These are phyloP conservation scores for Sclerotinia trifoliorum DNA, from an alignment of 2,329 filamentous ascomycete species.

Conservation along the genomic window DNA sequence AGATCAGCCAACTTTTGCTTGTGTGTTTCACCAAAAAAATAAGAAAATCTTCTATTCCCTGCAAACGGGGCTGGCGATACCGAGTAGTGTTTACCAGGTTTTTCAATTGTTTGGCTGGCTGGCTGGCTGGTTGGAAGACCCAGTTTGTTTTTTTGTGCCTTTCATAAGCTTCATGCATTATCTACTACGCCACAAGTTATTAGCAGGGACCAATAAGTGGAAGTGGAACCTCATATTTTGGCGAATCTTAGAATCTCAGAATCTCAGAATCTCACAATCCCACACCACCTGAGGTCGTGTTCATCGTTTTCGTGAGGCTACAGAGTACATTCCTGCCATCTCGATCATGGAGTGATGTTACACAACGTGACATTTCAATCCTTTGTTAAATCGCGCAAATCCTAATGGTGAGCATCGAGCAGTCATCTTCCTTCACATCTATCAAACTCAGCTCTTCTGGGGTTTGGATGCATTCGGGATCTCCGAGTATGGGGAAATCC, in stretches of 20 bases:
- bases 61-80: constrained; percentile 13
- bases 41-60: background rate
- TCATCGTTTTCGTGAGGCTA: background rate
- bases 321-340: background rate
- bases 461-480: background rate
- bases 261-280: background rate
- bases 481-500: background rate
- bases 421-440: background rate
- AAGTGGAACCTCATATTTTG: background rate
- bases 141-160: background rate
- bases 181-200: constrained; percentile 5
- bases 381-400: constrained; percentile 8
- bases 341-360: background rate
- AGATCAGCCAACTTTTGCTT: background rate
- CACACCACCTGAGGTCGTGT: background rate
- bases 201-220: background rate
- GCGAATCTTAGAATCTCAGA: no score
- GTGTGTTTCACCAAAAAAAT: background rate
- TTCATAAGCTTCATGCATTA: background rate
- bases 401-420: background rate
- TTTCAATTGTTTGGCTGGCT: background rate
- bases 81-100: background rate
- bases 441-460: background rate
- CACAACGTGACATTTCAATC: background rate
- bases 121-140: background rate